phyloP scores from a whole-genome alignment of 768 basidiomycete genomes.

The Suillus clintonianus region DNA sequence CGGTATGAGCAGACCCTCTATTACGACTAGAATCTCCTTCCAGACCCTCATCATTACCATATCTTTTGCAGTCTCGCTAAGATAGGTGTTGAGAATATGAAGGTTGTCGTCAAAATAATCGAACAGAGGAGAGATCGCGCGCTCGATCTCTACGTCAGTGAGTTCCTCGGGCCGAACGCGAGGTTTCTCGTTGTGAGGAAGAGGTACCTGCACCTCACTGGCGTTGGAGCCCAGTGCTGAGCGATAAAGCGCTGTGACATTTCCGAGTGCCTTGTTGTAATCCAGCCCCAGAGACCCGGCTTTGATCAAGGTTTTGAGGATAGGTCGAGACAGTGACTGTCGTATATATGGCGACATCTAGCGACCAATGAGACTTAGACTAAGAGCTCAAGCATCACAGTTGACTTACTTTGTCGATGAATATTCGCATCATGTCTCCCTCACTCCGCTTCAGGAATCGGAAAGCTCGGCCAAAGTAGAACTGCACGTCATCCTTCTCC shows the following conservation, averaged over 20 bases:
- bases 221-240: conserved; percentile 69
- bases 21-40: conserved; percentile 89
- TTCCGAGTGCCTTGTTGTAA: conserved; percentile 88
- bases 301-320: conserved; percentile 81
- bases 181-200: conserved; percentile 74
- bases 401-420: conserved; percentile 86
- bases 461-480: conserved; percentile 96
- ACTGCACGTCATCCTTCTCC: conserved; percentile 96
- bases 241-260: conserved; percentile 79
- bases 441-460: conserved; percentile 90
- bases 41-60: conserved; percentile 92
- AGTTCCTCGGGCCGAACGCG: conserved; percentile 78
- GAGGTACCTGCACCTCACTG: conserved; percentile 75
- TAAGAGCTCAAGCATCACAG: not conserved
- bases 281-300: conserved; percentile 55
- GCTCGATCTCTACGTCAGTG: conserved; percentile 92
- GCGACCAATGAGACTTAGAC: not conserved
- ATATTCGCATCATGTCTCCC: conserved; percentile 92
- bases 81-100: conserved; percentile 84
- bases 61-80: conserved; percentile 83
- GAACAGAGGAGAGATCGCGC: conserved; percentile 87
- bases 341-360: conserved; percentile 95
- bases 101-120: conserved; percentile 97
- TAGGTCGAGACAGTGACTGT: conserved; percentile 75
- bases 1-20: conserved; percentile 89